Evolutionary conservation across 208 protist species (phyloP).

Genomic region (Zelonia costaricensis): DNA sequence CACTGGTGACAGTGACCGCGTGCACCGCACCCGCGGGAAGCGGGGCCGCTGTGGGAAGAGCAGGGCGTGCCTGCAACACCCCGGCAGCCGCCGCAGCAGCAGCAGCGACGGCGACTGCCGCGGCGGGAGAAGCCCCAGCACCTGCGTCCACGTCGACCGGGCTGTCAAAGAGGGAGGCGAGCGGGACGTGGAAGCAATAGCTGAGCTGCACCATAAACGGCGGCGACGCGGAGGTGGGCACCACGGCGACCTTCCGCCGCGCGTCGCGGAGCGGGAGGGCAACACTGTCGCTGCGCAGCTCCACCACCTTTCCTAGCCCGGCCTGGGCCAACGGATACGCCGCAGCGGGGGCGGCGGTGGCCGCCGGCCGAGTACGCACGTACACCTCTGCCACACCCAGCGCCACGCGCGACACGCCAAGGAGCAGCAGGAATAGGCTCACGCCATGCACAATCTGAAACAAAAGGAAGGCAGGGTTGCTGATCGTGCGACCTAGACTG

Average conservation of each 20-base stretch:
- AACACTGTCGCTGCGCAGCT: not conserved
- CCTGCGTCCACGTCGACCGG: conserved; percentile 14
- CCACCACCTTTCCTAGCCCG: not conserved
- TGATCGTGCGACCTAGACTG: conserved; percentile 56
- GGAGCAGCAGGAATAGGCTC: conserved; percentile 58
- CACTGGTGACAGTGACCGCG: too few species aligned
- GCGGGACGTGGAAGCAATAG: conserved; percentile 57
- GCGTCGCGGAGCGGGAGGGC: not conserved
- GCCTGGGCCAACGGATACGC: too few species aligned
- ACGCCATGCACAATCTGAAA: conserved; percentile 64
- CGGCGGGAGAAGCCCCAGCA: not conserved
- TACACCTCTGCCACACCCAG: conserved; percentile 40
- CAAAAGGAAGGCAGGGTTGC: conserved; percentile 56
- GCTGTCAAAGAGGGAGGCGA: conserved; percentile 49
- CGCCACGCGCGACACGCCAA: conserved; percentile 40
- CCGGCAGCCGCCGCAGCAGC: not conserved
- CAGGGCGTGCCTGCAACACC: too few species aligned
- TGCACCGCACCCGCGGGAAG: not conserved
- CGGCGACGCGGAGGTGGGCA: not conserved
- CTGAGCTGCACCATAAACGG: conserved; percentile 11
- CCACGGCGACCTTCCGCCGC: too few species aligned
- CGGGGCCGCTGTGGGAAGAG: too few species aligned
- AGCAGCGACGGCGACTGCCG: not conserved
- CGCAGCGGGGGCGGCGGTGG: too few species aligned
- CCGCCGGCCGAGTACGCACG: too few species aligned